These are phyloP conservation scores for Cryptococcus sp. DNA, from an alignment of 1,284 basidiomycete genomes.

Conservation along the genomic window DNA sequence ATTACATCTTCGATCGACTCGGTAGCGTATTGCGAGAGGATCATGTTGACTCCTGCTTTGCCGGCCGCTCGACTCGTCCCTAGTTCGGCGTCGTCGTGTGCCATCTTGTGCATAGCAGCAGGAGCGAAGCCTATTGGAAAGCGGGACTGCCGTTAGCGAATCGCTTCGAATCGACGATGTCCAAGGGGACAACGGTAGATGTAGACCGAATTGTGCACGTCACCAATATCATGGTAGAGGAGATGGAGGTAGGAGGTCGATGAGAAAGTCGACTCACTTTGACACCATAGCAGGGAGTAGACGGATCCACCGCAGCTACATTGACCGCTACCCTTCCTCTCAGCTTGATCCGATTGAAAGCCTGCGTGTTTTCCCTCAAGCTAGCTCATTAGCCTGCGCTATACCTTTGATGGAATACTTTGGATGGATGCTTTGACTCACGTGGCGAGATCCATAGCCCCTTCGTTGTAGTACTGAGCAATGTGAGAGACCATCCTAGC, in stretches of 20 bases:
- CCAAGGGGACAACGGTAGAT: too few species aligned
- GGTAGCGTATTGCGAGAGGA: conserved; percentile 25
- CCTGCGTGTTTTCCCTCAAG: conserved; percentile 21
- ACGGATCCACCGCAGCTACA: conserved; percentile 22
- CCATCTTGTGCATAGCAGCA: conserved; percentile 30
- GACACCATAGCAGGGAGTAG: conserved; percentile 11
- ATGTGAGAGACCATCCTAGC: conserved; percentile 10
- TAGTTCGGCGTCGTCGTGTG: conserved; percentile 29
- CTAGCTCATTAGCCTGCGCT: background rate
- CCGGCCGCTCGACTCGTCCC: conserved; percentile 27
- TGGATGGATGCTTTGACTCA: background rate
- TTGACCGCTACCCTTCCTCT: conserved; percentile 29
- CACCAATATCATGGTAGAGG: too few species aligned
- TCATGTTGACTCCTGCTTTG: conserved; percentile 21
- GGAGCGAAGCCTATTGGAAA: conserved; percentile 34
- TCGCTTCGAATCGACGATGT: background rate
- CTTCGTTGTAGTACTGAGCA: conserved; percentile 21
- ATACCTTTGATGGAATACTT: too few species aligned
- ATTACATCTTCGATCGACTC: conserved; percentile 26
- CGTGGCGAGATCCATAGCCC: conserved; percentile 27
- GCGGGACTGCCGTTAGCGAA: background rate
- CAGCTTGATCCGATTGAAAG: conserved; percentile 27
- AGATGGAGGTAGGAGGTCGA: too few species aligned
- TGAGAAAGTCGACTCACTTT: too few species aligned
- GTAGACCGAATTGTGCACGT: too few species aligned